Evolutionary conservation across 805 yeast species (phyloP).

Genomic region (Candida bentonensis): DNA sequence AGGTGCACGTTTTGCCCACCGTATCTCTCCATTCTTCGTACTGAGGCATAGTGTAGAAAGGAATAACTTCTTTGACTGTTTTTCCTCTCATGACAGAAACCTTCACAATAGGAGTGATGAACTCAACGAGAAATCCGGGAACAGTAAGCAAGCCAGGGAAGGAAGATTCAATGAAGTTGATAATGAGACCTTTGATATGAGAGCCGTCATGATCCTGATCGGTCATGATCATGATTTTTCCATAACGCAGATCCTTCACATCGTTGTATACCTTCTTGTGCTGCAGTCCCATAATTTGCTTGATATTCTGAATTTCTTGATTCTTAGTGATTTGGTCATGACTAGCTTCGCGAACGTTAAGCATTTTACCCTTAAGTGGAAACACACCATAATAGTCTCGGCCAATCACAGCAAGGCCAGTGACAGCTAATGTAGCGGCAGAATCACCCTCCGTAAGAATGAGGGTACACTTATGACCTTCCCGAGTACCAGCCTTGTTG

Average conservation of each 20-base stretch:
- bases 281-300: slow-evolving; percentile 89
- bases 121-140: slow-evolving; percentile 86
- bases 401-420: slow-evolving; percentile 90
- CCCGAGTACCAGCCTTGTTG: slow-evolving; percentile 87
- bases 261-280: slow-evolving; percentile 77
- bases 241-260: slow-evolving; percentile 68
- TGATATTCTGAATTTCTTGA: slow-evolving; percentile 87
- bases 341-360: slow-evolving; percentile 92
- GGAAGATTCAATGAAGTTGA: slow-evolving; percentile 82
- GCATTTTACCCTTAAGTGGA: slow-evolving; percentile 87
- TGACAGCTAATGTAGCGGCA: slow-evolving; percentile 80
- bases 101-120: slow-evolving; percentile 92
- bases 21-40: slow-evolving; percentile 85
- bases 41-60: slow-evolving; percentile 92
- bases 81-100: slow-evolving; percentile 53
- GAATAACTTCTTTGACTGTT: slow-evolving; percentile 30
- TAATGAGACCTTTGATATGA: slow-evolving; percentile 89
- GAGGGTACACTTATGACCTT: slow-evolving; percentile 82
- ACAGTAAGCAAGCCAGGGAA: slow-evolving; percentile 86
- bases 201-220: slow-evolving; percentile 99
- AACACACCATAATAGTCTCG: slow-evolving; percentile 90
- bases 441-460: slow-evolving; percentile 96
- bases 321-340: slow-evolving; percentile 91
- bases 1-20: slow-evolving; percentile 59
- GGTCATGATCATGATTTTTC: slow-evolving; percentile 97